A percentile compares a stretch with the other conserved stretches of the same genome.
phyloP scores from a whole-genome alignment of 345 rosid species.

The Salix exigua region DNA sequence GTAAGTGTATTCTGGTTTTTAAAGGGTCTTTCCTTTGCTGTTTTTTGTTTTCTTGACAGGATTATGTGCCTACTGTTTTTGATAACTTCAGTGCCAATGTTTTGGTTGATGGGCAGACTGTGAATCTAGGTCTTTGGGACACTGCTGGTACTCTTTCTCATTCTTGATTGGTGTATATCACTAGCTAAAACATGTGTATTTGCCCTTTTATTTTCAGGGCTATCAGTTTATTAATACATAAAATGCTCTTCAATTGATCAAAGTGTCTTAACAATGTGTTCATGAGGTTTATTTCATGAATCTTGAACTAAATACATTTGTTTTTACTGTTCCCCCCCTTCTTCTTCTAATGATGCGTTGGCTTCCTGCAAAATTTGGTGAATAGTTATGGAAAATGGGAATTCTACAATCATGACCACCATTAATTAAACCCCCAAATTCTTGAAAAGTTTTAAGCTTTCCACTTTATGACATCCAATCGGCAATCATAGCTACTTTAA shows the following conservation, averaged over 20 bases:
- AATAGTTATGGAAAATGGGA: not conserved
- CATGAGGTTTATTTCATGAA: constrained; percentile 3
- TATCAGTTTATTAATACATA: not conserved
- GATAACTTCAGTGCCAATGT: constrained; percentile 33
- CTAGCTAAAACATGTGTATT: not conserved
- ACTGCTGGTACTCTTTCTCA: constrained; percentile 20
- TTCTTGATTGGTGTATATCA: not conserved
- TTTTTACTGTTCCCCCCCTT: not conserved
- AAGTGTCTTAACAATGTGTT: not conserved
- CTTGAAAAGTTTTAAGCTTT: not conserved
- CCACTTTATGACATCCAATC: not conserved
- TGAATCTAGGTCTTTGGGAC: constrained; percentile 27
- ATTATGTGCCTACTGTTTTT: constrained; percentile 66
- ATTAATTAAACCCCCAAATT: not conserved
- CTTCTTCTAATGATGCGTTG: not conserved
- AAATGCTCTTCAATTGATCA: constrained; percentile 1
- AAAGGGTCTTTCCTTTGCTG: constrained; percentile 4
- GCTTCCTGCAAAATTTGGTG: constrained; percentile 6
- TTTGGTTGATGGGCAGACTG: constrained; percentile 24
- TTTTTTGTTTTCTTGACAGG: constrained; percentile 29
- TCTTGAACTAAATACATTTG: not conserved
- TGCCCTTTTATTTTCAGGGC: not conserved
- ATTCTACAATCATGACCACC: not conserved
- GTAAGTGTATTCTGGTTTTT: not conserved
- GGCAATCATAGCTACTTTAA: no score